Conservation (phyloP, 495 filamentous ascomycete species). For the Tuber borchii region DNA sequence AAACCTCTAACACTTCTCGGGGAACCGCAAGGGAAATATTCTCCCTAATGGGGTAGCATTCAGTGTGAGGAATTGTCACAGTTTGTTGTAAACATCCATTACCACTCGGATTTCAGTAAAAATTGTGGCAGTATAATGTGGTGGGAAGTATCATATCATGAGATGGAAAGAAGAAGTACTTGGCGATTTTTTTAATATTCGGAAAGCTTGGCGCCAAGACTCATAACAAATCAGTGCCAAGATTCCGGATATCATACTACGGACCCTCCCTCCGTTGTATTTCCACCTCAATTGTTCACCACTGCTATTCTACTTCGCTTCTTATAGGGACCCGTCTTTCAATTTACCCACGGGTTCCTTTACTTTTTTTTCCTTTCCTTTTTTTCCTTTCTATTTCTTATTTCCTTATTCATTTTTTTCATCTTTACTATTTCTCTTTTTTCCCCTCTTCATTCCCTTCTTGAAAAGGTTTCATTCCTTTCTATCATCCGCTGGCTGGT, state of each 20-base stretch:
- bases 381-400: background rate
- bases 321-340: slow-evolving; percentile 4
- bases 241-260: slow-evolving; percentile 8
- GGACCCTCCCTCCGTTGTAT: background rate
- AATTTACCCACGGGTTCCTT: slow-evolving; percentile 5
- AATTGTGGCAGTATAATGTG: no score
- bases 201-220: no score
- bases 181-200: no score
- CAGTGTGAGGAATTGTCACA: no score
- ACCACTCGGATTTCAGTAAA: no score
- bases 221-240: no score
- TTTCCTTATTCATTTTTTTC: slow-evolving; percentile 3
- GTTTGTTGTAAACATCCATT: no score
- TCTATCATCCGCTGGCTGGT: background rate
- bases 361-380: slow-evolving; percentile 5
- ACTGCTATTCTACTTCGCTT: slow-evolving; percentile 6
- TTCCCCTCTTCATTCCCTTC: slow-evolving; percentile 11
- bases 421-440: slow-evolving; percentile 19
- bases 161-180: no score
- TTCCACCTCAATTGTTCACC: slow-evolving; percentile 2
- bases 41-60: no score
- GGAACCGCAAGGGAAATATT: no score
- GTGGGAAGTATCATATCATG: no score
- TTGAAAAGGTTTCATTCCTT: background rate
- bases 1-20: no score